A percentile compares a stretch with the other conserved stretches of the same genome.
Conservation (phyloP, 2,329 filamentous ascomycete species). For the Pochonia chlamydosporia region DNA sequence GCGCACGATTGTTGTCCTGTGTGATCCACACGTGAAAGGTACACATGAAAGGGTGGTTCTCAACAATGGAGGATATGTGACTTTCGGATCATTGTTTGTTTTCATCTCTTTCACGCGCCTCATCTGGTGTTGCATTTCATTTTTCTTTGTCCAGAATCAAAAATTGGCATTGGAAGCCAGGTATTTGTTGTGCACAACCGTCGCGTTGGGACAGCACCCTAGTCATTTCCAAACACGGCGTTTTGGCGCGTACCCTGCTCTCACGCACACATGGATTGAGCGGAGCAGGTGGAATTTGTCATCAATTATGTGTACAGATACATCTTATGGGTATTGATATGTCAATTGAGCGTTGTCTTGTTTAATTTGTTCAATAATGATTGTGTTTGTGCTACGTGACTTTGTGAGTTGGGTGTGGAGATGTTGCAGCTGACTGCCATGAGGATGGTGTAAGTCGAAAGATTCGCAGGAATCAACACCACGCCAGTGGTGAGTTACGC, state of each 20-base stretch:
- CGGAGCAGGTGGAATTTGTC: neutral
- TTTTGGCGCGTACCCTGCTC: neutral
- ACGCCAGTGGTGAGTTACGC: too few species aligned
- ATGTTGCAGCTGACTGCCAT: too few species aligned
- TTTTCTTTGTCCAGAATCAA: neutral
- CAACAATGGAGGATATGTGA: neutral
- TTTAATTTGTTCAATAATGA: neutral
- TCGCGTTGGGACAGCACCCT: neutral
- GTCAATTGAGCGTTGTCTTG: constrained; percentile 1
- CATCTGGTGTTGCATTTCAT: neutral
- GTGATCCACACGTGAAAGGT: neutral
- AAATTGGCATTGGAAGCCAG: constrained; percentile 1
- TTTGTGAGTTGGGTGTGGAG: neutral
- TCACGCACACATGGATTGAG: neutral
- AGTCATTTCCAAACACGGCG: neutral
- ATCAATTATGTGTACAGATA: constrained; percentile 6
- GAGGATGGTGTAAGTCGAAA: too few species aligned
- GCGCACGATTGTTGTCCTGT: neutral
- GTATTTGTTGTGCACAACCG: neutral
- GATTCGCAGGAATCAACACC: too few species aligned
- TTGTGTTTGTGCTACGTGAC: neutral
- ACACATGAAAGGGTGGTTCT: too few species aligned
- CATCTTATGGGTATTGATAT: neutral
- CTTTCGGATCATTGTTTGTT: neutral
- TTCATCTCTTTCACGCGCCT: neutral